Percentiles rank a stretch among this genome's conserved stretches.
phyloP scores from a whole-genome alignment of 805 yeast species.

The Suhomyces vadensis region DNA sequence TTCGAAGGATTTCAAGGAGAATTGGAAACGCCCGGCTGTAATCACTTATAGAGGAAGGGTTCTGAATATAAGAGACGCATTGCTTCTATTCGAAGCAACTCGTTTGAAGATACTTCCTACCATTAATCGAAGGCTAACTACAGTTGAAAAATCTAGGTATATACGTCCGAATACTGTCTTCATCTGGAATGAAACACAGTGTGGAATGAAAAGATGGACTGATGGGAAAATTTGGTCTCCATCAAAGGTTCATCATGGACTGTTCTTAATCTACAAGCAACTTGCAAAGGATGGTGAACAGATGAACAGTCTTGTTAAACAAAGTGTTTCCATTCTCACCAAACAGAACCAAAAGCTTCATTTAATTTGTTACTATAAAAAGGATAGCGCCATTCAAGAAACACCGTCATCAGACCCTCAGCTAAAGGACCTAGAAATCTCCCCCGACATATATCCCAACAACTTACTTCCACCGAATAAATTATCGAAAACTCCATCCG shows the following conservation, averaged over 20 bases:
- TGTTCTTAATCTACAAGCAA: slow-evolving; percentile 52
- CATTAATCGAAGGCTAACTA: slow-evolving; percentile 58
- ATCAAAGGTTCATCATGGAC: slow-evolving; percentile 50
- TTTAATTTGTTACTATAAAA: slow-evolving; percentile 52
- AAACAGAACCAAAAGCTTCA: slow-evolving; percentile 56
- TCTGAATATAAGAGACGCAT: slow-evolving; percentile 59
- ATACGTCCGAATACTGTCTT: slow-evolving; percentile 63
- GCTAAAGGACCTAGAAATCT: slow-evolving; percentile 20
- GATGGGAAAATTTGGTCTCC: slow-evolving; percentile 77
- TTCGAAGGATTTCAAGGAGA: not conserved
- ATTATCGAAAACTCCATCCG: not conserved
- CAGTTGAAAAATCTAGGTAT: slow-evolving; percentile 47
- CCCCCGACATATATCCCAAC: slow-evolving; percentile 25
- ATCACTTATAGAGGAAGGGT: slow-evolving; percentile 60
- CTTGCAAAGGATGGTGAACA: slow-evolving; percentile 28
- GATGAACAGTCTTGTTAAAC: slow-evolving; percentile 61
- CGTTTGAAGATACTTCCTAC: slow-evolving; percentile 56
- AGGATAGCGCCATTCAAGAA: not conserved
- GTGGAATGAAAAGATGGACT: slow-evolving; percentile 77
- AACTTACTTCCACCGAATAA: slow-evolving; percentile 8
- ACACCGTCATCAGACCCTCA: slow-evolving; percentile 28
- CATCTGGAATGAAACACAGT: slow-evolving; percentile 70
- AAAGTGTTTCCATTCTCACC: slow-evolving; percentile 59
- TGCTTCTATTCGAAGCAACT: slow-evolving; percentile 65
- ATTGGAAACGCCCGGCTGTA: not conserved